Evolutionary conservation across 1,139 yeast species (phyloP).

Genomic region (Geotrichum fermentans): DNA sequence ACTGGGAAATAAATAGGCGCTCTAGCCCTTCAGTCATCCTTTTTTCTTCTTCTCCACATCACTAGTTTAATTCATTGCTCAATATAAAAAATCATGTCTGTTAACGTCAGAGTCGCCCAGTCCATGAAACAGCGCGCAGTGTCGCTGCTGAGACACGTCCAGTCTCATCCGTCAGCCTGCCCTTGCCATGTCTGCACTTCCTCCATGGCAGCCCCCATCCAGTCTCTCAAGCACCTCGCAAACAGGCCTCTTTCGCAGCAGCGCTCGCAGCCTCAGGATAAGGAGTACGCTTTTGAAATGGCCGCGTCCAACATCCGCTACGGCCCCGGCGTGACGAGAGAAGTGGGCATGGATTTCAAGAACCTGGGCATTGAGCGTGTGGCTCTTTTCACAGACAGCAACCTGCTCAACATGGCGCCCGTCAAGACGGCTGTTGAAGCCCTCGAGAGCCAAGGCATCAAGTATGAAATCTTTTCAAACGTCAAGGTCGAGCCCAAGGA

Average conservation of each 20-base stretch:
- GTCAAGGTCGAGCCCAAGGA: constrained; percentile 43
- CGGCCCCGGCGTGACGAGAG: constrained; percentile 41
- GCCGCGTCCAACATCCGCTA: constrained; percentile 41
- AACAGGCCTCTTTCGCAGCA: constrained; percentile 22
- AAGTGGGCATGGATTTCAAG: constrained; percentile 41
- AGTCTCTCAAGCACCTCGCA: constrained; percentile 20
- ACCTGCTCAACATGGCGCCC: constrained; percentile 32
- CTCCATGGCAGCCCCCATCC: constrained; percentile 14
- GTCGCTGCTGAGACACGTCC: constrained; percentile 30
- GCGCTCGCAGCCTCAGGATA: constrained; percentile 24
- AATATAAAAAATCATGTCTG: constrained; percentile 2
- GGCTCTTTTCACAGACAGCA: constrained; percentile 25
- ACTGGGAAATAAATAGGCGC: too few relatives aligned
- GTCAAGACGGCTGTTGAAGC: constrained; percentile 37
- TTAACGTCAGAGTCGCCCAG: constrained; percentile 6
- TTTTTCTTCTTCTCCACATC: neutral
- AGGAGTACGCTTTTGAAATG: constrained; percentile 42
- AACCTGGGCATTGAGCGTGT: constrained; percentile 36
- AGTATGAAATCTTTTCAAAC: constrained; percentile 38
- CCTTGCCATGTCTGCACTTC: constrained; percentile 37
- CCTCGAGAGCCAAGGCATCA: constrained; percentile 37
- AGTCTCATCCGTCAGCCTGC: constrained; percentile 35
- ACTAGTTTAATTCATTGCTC: neutral
- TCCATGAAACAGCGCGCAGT: constrained; percentile 14
- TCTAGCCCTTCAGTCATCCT: neutral